Evolutionary conservation across 495 filamentous ascomycete species (phyloP), one percentile per base, ranked within the genome.

Genomic region (Tuber aestivum): DNA sequence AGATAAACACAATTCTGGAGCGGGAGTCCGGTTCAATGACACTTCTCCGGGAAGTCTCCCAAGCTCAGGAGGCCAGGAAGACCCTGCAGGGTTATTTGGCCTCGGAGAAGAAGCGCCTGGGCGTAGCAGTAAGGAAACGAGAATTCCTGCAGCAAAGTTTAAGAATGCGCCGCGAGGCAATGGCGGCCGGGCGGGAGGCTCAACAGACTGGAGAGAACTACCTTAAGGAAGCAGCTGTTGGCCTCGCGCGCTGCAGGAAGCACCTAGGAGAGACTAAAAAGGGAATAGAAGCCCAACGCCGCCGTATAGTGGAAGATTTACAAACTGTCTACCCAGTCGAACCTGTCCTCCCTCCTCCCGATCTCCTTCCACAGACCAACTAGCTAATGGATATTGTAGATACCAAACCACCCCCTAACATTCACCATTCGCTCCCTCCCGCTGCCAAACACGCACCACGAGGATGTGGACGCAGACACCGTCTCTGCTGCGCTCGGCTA

Each of bases 221-320:
- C 78, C 86, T 91, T 16, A 77, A 78, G 21, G 83, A 86, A 44
- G 81, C 79, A 20, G 74, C 74, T 3, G 40, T 72, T 3, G 70
- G 73, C 41, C 87, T 95, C 9, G 79, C 87, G 21, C 84, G 87
- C 3, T 90, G 94, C 83, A 87, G 86, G n/a, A 91, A 88, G 72
- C 85, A 87, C 41, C 85, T 97, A 1, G 82, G 85, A 5, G 88
- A 87, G 27, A 90, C 88, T 21, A 87, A 86, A 61, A 87, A 91
- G 50, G 89, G 90, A 27, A 89, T 91, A 56, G 90, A 89, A 78
- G 92, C 91, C 38, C 95, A 99, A 84, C 90, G 93, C 41, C 89
- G 94, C 10, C 90, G 95, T 32, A 92, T 97, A 72, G 92, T 92
- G 80, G 92, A 94, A 82, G 94, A 97, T 76, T 86, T 98, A 0